A percentile compares a stretch with the other conserved stretches of the same genome.
phyloP scores from a whole-genome alignment of 139 green algal genomes.

The Gonium pectorale region DNA sequence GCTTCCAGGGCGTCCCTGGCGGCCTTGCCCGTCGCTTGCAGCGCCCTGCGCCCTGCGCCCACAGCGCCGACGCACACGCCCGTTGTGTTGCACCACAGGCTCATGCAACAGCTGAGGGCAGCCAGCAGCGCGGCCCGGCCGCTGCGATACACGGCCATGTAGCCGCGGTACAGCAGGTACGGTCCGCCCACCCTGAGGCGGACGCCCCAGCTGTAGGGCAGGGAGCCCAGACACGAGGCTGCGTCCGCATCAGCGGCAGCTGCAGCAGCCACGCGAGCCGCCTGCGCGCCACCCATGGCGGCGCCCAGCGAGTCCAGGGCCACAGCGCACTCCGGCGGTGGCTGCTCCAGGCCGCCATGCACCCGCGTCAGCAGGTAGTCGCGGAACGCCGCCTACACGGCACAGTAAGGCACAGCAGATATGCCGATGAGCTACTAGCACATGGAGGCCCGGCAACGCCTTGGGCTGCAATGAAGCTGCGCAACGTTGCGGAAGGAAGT shows the following conservation, averaged over 20 bases:
- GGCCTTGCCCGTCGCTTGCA: not conserved
- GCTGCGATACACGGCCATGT: conserved; percentile 1
- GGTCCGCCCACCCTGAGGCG: not conserved
- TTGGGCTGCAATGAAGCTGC: too few species aligned
- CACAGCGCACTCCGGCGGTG: conserved; percentile 3
- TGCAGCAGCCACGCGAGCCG: not conserved
- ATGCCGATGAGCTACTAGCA: too few species aligned
- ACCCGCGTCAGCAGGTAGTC: conserved; percentile 19
- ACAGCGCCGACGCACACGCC: not conserved
- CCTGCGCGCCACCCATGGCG: not conserved
- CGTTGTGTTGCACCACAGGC: conserved; percentile 15
- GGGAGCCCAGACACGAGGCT: not conserved
- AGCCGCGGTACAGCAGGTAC: conserved; percentile 15
- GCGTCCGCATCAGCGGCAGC: conserved; percentile 27
- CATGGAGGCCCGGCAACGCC: too few species aligned
- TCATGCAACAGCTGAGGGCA: not conserved
- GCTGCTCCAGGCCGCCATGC: conserved; percentile 38
- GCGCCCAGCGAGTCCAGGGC: conserved; percentile 18
- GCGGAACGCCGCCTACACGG: conserved; percentile 32
- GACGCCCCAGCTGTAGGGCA: not conserved
- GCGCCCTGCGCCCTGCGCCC: not conserved
- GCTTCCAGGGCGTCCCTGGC: not conserved
- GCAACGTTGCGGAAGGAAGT: too few species aligned
- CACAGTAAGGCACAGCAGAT: too few species aligned
- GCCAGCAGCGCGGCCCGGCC: not conserved